phyloP scores from a whole-genome alignment of 176 grass and related monocot species.

The Bonia amplexicaulis region DNA sequence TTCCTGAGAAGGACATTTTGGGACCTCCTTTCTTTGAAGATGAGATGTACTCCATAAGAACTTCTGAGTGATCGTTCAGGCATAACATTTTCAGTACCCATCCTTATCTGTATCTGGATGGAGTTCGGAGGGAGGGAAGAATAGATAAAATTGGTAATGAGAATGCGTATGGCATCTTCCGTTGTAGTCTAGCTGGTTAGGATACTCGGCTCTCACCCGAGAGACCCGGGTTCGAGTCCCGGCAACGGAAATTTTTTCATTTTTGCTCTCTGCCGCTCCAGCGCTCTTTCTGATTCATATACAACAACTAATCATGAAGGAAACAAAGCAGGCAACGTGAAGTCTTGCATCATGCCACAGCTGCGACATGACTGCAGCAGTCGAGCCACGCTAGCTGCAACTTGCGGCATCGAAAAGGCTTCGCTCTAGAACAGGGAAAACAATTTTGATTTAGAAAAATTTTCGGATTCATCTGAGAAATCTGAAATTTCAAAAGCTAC shows the following conservation, averaged over 20 bases:
- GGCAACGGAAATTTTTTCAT: slow-evolving; percentile 41
- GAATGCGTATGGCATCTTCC: background rate
- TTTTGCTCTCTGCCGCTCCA: background rate
- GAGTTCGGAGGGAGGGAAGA: background rate
- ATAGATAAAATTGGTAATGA: accelerated
- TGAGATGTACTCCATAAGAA: background rate
- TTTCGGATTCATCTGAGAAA: too few relatives aligned
- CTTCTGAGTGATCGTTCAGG: background rate
- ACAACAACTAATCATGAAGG: too few relatives aligned
- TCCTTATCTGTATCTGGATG: background rate
- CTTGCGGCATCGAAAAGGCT: background rate
- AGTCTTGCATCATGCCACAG: too few relatives aligned
- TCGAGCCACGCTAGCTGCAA: background rate
- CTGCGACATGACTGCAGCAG: background rate
- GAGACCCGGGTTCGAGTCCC: slow-evolving; percentile 71
- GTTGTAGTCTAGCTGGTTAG: slow-evolving; percentile 96
- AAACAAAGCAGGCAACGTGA: too few relatives aligned
- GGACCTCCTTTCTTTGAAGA: background rate
- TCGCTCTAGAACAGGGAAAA: background rate
- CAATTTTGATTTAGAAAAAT: too few relatives aligned
- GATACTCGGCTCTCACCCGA: slow-evolving; percentile 96
- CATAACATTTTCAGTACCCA: background rate
- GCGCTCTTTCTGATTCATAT: too few relatives aligned
- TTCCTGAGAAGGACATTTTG: background rate
- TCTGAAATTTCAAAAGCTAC: too few relatives aligned